phyloP scores from a whole-genome alignment of 2,329 filamentous ascomycete species.

The Pseudofabraea citricarpa region DNA sequence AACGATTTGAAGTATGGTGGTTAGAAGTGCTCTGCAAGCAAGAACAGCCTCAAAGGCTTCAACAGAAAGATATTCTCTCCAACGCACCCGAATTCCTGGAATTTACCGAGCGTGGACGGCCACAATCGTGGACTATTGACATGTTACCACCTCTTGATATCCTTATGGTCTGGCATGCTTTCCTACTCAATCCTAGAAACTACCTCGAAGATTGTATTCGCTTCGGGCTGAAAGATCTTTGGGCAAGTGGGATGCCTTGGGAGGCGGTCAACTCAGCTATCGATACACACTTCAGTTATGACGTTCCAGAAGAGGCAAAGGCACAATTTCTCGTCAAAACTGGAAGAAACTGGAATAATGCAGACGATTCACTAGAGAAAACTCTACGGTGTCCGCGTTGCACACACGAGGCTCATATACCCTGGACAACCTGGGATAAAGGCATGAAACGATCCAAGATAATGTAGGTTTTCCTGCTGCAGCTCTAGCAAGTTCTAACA shows the following conservation, averaged over 20 bases:
- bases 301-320: conserved; percentile 37
- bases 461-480: too few species aligned
- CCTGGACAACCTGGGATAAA: conserved; percentile 54
- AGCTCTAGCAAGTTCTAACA: too few species aligned
- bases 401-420: conserved; percentile 33
- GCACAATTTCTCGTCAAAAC: conserved; percentile 43
- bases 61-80: conserved; percentile 17
- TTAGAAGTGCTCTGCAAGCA: conserved; percentile 25
- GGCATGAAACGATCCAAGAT: conserved; percentile 29
- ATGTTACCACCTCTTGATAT: conserved; percentile 59
- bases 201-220: conserved; percentile 69
- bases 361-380: conserved; percentile 44
- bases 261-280: conserved; percentile 51
- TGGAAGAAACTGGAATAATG: conserved; percentile 53
- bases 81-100: conserved; percentile 6
- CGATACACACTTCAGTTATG: conserved; percentile 54
- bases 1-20: conserved; percentile 67
- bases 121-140: conserved; percentile 31
- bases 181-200: conserved; percentile 67
- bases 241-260: conserved; percentile 65
- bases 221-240: conserved; percentile 45
- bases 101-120: conserved; percentile 12
- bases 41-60: conserved; percentile 18
- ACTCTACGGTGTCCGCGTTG: conserved; percentile 53
- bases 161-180: conserved; percentile 71